Evolutionary conservation across 2,329 filamentous ascomycete species (phyloP), one percentile per base, ranked within the genome.

Genomic region (Elsinoe ampelina): DNA sequence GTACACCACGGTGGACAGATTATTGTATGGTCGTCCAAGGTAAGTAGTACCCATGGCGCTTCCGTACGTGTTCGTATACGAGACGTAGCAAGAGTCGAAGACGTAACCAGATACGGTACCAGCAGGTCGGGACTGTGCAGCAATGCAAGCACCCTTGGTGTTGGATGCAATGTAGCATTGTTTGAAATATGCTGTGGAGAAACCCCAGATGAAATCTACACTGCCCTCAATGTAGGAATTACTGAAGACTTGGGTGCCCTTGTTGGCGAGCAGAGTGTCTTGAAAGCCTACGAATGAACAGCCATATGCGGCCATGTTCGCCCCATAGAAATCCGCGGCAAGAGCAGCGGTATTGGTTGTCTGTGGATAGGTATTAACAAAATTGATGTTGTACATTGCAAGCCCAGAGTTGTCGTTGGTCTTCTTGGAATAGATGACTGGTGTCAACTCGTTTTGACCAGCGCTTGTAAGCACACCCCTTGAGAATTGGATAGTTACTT

Each of bases 1-100:
- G 66, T 79, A 75, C 19, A 75, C 69, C 8, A 78, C 76, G 11
- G 73, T 68, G 3, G 76, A 71, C 59, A 74, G 78, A 58, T 73
- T 68, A 47, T 71, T 67, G 73, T 77, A 80, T 20, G 77, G 78
- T 3, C 77, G 72, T 11, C 78, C 78, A 22, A 80, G 73, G 55
- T 73, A 79, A 50, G 71, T 73, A 2, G 67, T 67, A 0, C 70
- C 73, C 1, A 68, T 54, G 0, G 64, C 68, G 17, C 67, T 70
- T 3, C 68, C 64, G 41, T 81, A 66, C 19, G 68, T 73, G 51
- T 71, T 75, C 43, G 77, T 75, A 70, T 79, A 77, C 64, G 81
- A 76, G 36, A 81, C 75, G 61, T 78, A 80, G 63, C 75, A 78
- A 1, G 71, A 74, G 7, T 67, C 63, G 61, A 75, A 72, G 15